Base-by-base conservation (phyloP, 176 grass and related monocot species). In the Oryza brachyantha region DNA sequence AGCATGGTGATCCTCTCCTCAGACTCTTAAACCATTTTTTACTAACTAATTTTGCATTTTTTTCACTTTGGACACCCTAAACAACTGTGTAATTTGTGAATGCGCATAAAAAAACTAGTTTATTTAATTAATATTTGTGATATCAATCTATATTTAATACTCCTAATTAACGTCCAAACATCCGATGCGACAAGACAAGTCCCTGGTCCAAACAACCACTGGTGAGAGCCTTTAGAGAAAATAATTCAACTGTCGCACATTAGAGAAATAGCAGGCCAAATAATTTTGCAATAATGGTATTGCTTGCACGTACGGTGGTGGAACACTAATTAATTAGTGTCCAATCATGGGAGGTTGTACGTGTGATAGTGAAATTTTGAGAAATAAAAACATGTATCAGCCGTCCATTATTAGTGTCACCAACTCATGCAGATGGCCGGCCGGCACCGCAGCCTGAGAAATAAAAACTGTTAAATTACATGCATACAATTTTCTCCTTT, bases 361-460 rank as follows among this genome's bases (percentile, higher is more conserved):
- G 71, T 84, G 87, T 72, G 87, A 85, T 38, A 76, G 58, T 59
- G 86, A 74, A 61, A 74, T 84, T 84, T 31, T 25, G 10, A 61
- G 13, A 55, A 26, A 63, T 19, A 10, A 38, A 72, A 45, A 24
- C 42, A 52, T 7, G 22, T 6, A 72, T 63, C 13, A 26, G 73
- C 78, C 73, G 60, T 70, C 72, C 68, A 42, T 24, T 72, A 38
- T n/a, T 40, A 35, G 27, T 68, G 31, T 86, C 73, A 85, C 29
- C 21, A 81, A 81, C 31, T 4, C 1, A 61, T 26, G 58, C 34
- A 46, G 38, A 86, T 55, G 79, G 74, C 61, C 74, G 74, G 88
- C 79, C 74, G 74, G 88, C 79, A 86, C 2, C 79, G 79, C 74
- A 26, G 70, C 16, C 69, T 45, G 40, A 61, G 41, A 70, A 42